Base-by-base conservation (phyloP, 2,329 filamentous ascomycete species). In the Stagonosporopsis rhizophila region DNA sequence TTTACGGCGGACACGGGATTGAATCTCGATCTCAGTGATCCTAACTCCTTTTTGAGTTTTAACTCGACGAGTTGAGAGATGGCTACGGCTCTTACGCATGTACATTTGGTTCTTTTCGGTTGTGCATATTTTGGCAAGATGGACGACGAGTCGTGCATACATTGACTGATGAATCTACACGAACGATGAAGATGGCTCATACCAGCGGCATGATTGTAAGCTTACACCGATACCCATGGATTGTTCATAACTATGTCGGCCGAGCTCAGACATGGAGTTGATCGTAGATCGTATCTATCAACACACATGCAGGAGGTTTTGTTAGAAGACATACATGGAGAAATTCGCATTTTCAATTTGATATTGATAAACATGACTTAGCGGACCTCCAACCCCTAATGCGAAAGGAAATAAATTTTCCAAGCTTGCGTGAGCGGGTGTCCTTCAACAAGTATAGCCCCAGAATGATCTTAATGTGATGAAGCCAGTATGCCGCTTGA, bases 11-110 rank as follows among this genome's bases (percentile, higher is more conserved):
- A 56, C 32, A 23, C 44, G 5, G 52, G 52, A 1, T 41, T 65
- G 8, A 39, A 41, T 23, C 25, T 68, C 11, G 32, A 61, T 17
- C 25, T 69, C 14, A 44, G 60, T 15, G 59, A 63, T 28, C 38
- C 64, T 9, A 38, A 41, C 2, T 19, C 52, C 2, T 67, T 64
- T 6, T 44, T 65, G 38, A 44, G 30, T 19, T 65, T 65, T 14
- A 28, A 53, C 12, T n/a, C 54, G 12, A 41, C 45, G 23, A 47
- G 34, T 6, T 56, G 42, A 46, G 6, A 23, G 3, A 15, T 12
- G 2, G 22, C 2, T 8, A 15, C 17, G 5, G 7, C 12, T 17
- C 9, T 35, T 2, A 5, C 9, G 27, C 2, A 30, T 12, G 34
- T 32, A 19, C 5, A 37, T 12, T 25, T 17, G 1, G 8, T 25